Conservation (phyloP, 495 filamentous ascomycete genomes). For the Neohortaea acidophila region DNA sequence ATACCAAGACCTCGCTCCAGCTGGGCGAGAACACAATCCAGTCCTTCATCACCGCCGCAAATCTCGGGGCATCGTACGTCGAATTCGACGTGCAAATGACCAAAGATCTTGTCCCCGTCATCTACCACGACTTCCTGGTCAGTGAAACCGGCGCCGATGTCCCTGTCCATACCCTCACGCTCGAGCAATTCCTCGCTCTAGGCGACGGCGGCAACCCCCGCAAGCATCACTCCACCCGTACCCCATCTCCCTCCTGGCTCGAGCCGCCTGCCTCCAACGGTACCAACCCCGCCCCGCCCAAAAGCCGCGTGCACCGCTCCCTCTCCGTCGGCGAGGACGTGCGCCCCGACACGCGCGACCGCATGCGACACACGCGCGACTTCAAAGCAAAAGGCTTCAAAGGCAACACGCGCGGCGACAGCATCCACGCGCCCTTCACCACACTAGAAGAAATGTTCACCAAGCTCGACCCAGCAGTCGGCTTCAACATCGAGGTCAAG, state of each 20-base stretch:
- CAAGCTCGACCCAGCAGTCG: constrained; percentile 61
- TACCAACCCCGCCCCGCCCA: not conserved
- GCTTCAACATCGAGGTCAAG: constrained; percentile 99
- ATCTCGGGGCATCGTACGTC: constrained; percentile 80
- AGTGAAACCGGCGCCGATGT: constrained; percentile 97
- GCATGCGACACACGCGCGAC: constrained; percentile 93
- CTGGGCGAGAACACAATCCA: constrained; percentile 88
- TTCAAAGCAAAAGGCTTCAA: constrained; percentile 92
- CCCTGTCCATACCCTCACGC: constrained; percentile 82
- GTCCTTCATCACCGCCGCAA: constrained; percentile 92
- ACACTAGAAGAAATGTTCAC: constrained; percentile 87
- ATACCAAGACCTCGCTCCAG: constrained; percentile 65
- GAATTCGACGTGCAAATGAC: constrained; percentile 94
- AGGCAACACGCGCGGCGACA: constrained; percentile 79
- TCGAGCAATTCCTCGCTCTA: constrained; percentile 87
- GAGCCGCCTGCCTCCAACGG: constrained; percentile 2
- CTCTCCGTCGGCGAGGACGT: constrained; percentile 32
- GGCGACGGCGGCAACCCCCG: constrained; percentile 43
- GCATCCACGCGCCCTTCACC: constrained; percentile 88
- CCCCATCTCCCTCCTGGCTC: constrained; percentile 34
- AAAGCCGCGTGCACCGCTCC: constrained; percentile 18
- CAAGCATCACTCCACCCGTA: constrained; percentile 29
- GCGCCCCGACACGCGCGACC: constrained; percentile 54
- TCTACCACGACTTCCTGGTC: constrained; percentile 98
- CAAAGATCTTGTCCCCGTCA: constrained; percentile 95